A percentile compares a stretch with the other conserved stretches of the same genome.
These are phyloP conservation scores for Dalbergia cochinchinensis DNA, from an alignment of 306 rosid genomes.

Conservation along the genomic window DNA sequence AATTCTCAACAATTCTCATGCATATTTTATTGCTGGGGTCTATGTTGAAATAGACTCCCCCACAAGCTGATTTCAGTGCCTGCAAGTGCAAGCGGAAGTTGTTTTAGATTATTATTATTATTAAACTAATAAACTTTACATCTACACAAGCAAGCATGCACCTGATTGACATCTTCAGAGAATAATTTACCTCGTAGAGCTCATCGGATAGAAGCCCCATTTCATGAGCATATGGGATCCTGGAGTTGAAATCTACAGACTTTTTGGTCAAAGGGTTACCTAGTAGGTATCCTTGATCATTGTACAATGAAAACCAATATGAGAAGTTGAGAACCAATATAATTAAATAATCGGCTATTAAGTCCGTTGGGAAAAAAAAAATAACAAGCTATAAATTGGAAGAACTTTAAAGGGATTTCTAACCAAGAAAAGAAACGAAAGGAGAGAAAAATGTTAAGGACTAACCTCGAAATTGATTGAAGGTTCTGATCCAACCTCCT, in stretches of 20 bases:
- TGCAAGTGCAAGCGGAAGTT: constrained; percentile 1
- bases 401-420: too few species aligned
- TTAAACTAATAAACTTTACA: too few species aligned
- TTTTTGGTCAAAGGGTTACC: constrained; percentile 51
- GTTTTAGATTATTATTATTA: too few species aligned
- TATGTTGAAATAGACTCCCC: constrained; percentile 34
- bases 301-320: too few species aligned
- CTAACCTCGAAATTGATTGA: background rate
- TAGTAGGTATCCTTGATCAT: constrained; percentile 57
- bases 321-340: too few species aligned
- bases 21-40: constrained; percentile 48
- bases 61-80: constrained; percentile 52
- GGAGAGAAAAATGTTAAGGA: background rate
- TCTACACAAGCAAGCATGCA: too few species aligned
- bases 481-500: background rate
- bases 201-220: constrained; percentile 65
- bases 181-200: constrained; percentile 51
- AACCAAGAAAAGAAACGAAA: too few species aligned
- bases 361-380: too few species aligned
- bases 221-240: constrained; percentile 53
- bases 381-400: too few species aligned
- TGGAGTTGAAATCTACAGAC: background rate
- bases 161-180: too few species aligned
- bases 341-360: too few species aligned
- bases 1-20: constrained; percentile 15